Evolutionary conservation across 2,329 filamentous ascomycete species (phyloP), one percentile per base, ranked within the genome.

Genomic region (Dendrostoma leiphaemia): DNA sequence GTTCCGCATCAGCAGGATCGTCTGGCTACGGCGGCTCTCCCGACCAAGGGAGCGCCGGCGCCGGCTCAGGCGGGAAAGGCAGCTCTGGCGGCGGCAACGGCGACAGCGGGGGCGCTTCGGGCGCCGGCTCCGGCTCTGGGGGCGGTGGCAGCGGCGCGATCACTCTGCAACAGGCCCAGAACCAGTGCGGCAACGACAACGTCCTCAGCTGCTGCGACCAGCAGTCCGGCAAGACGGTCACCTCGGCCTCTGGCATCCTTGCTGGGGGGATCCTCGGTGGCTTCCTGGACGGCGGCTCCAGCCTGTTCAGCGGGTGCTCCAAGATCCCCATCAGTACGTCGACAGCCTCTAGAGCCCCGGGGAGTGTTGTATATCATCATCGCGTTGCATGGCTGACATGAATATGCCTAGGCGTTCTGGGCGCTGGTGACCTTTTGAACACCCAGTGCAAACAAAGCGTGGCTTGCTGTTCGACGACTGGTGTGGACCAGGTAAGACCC

Each of bases 401-500:
- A 15, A 15, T 15, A 15, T 15, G 6, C 17, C 5, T 6, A 37
- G 34, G 34, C 13, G 13, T 37, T 5, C 15, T 24, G 13, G 23
- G 28, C 34, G 21, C 26, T 13, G 23, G 34, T 12, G 46, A 38
- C 17, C 15, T 48, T n/a, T 17, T 48, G 32, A 24, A 26, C 34
- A 48, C 15, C 46, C 46, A 48, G 15, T 50, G 47, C 37, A 6
- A 17, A 26, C 47, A 50, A 35, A 50, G 13, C 23, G 47, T 26
- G 5, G 34, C 47, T 28, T 50, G 47, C 17, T 50, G 47, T 35
- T 31, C 35, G 0, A 31, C 12, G 4, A 24, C 23, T 7, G 13
- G 7, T 34, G 47, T 41, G 6, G n/a, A 50, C 26, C 34, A 50
- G 47, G 47, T 50, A 50, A 40, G 47, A n/a, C 5, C 8, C 23